Conservation (phyloP, 129 eudicot genomes). For the Ambrosia trifida region DNA sequence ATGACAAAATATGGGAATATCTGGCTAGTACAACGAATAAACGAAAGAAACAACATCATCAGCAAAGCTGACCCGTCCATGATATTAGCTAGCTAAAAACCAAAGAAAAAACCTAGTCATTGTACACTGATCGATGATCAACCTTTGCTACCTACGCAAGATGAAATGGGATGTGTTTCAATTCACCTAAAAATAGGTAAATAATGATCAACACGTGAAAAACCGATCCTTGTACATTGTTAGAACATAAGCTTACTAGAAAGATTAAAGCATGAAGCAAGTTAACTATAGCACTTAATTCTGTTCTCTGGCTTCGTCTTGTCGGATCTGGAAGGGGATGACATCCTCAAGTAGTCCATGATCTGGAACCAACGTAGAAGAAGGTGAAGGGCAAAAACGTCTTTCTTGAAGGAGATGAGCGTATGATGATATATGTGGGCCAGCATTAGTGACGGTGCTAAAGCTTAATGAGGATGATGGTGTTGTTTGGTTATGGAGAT, state of each 20-base stretch:
- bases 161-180: slow-evolving; percentile 26
- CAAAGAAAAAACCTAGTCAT: slow-evolving; percentile 28
- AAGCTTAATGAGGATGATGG: slow-evolving; percentile 36
- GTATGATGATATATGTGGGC: slow-evolving; percentile 25
- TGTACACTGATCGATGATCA: slow-evolving; percentile 41
- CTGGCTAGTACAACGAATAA: slow-evolving; percentile 44
- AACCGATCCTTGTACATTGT: slow-evolving; percentile 44
- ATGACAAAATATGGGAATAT: slow-evolving; percentile 32
- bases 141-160: slow-evolving; percentile 27
- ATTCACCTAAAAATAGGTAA: slow-evolving; percentile 24
- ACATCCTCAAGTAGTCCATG: slow-evolving; percentile 92
- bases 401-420: slow-evolving; percentile 39
- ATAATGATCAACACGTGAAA: slow-evolving; percentile 9
- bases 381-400: slow-evolving; percentile 39
- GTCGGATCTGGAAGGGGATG: slow-evolving; percentile 53
- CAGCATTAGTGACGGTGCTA: slow-evolving; percentile 32
- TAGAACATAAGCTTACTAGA: slow-evolving; percentile 40
- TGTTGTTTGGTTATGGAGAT: slow-evolving; percentile 46
- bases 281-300: slow-evolving; percentile 22
- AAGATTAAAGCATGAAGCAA: slow-evolving; percentile 32
- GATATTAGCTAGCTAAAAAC: slow-evolving; percentile 30
- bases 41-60: slow-evolving; percentile 35
- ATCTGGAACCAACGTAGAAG: slow-evolving; percentile 50
- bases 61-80: slow-evolving; percentile 31
- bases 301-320: slow-evolving; percentile 58